phyloP scores from a whole-genome alignment of 352 stramenopile species.

The Phytophthora pini region DNA sequence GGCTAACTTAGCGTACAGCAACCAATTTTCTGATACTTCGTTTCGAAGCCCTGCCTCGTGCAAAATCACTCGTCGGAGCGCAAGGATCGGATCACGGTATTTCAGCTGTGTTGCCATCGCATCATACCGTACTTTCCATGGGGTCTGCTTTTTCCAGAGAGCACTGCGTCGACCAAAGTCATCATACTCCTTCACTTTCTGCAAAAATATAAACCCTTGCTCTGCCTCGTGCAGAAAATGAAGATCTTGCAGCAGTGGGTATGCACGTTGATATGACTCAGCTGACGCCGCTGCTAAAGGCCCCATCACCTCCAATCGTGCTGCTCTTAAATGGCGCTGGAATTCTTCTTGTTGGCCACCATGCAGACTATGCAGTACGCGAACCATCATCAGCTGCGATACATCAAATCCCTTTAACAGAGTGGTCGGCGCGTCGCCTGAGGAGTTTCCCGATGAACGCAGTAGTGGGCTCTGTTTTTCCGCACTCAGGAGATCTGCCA shows the following conservation, averaged over 20 bases:
- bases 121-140: constrained; percentile 77
- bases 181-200: constrained; percentile 33
- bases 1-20: constrained; percentile 83
- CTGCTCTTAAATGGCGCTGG: constrained; percentile 66
- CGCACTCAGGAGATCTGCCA: constrained; percentile 76
- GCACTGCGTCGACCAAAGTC: constrained; percentile 37
- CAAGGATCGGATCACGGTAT: constrained; percentile 85
- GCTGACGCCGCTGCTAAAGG: constrained; percentile 70
- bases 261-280: constrained; percentile 80
- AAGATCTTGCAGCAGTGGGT: constrained; percentile 77
- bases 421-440: constrained; percentile 23
- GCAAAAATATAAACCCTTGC: constrained; percentile 69
- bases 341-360: constrained; percentile 60
- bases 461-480: constrained; percentile 77
- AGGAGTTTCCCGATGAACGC: constrained; percentile 35
- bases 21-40: constrained; percentile 84
- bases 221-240: constrained; percentile 84
- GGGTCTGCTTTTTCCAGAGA: constrained; percentile 64
- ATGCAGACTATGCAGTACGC: constrained; percentile 83
- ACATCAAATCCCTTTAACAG: constrained; percentile 73
- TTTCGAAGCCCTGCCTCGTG: constrained; percentile 64
- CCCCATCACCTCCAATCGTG: constrained; percentile 72
- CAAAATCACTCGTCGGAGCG: constrained; percentile 80
- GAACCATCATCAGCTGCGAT: constrained; percentile 80
- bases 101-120: constrained; percentile 80